Evolutionary conservation across 495 filamentous ascomycete species (phyloP).

Genomic region (Tuber brumale): DNA sequence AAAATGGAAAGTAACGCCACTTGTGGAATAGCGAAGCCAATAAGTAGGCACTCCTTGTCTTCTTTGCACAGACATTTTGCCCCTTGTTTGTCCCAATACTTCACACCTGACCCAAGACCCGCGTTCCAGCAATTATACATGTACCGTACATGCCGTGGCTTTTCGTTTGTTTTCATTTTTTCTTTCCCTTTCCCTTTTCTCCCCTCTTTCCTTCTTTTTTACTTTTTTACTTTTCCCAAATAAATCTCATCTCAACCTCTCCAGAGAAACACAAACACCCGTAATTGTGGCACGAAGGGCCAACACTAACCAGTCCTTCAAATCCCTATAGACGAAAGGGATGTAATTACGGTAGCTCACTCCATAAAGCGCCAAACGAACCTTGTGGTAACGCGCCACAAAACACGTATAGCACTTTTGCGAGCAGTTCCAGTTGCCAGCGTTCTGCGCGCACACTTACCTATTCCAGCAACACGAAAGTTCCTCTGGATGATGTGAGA

Average conservation of each 20-base stretch:
- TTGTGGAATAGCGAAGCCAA: too few species aligned
- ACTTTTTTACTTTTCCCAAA: not conserved
- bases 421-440: not conserved
- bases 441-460: not conserved
- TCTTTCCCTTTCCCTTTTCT: not conserved
- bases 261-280: not conserved
- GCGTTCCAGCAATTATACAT: not conserved
- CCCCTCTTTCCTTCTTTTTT: not conserved
- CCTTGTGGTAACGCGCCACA: not conserved
- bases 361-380: not conserved
- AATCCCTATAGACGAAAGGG: not conserved
- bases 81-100: too few species aligned
- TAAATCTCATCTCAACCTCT: not conserved
- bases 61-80: too few species aligned
- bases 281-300: not conserved
- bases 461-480: not conserved
- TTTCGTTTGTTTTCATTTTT: not conserved
- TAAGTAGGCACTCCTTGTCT: too few species aligned
- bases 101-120: not conserved
- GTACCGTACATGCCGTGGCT: not conserved
- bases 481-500: not conserved
- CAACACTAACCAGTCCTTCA: not conserved
- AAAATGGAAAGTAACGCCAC: too few species aligned
- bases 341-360: not conserved
- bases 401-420: not conserved